phyloP scores from a whole-genome alignment of 1,139 yeast species.

The Sugiyamaella grinbergsii region DNA sequence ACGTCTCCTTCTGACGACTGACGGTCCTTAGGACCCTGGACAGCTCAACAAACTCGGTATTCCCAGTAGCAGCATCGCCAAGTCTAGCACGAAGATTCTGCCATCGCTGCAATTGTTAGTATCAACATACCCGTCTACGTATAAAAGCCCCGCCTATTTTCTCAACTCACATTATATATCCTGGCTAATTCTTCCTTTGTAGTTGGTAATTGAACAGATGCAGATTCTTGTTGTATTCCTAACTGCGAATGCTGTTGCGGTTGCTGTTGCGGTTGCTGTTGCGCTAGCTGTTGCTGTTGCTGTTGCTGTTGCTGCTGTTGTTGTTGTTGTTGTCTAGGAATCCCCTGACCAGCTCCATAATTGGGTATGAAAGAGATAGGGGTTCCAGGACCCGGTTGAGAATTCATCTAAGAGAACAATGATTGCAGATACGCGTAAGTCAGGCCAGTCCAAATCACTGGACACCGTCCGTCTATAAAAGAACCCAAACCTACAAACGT shows the following conservation, averaged over 20 bases:
- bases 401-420: slow-evolving; percentile 9
- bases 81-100: slow-evolving; percentile 39
- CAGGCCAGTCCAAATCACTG: no score
- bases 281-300: slow-evolving; percentile 9
- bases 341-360: slow-evolving; percentile 11
- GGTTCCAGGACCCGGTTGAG: slow-evolving; percentile 18
- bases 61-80: slow-evolving; percentile 44
- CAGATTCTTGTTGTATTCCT: neutral
- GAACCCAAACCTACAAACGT: no score
- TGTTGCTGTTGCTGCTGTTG: slow-evolving; percentile 12
- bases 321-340: slow-evolving; percentile 15
- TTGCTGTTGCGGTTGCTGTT: slow-evolving; percentile 10
- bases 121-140: neutral
- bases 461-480: no score
- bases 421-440: no score
- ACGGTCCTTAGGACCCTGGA: slow-evolving; percentile 37
- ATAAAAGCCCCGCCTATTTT: no score
- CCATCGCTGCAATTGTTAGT: slow-evolving; percentile 44
- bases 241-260: slow-evolving; percentile 1
- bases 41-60: slow-evolving; percentile 42
- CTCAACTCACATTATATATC: slow-evolving; percentile 23
- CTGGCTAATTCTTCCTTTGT: slow-evolving; percentile 23
- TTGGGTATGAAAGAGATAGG: slow-evolving; percentile 16
- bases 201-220: slow-evolving; percentile 14
- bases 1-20: slow-evolving; percentile 42